Percentiles rank a stretch among this genome's conserved stretches.
Evolutionary conservation across 805 yeast species (phyloP).

Genomic region (Lipomyces yamanashiensis): DNA sequence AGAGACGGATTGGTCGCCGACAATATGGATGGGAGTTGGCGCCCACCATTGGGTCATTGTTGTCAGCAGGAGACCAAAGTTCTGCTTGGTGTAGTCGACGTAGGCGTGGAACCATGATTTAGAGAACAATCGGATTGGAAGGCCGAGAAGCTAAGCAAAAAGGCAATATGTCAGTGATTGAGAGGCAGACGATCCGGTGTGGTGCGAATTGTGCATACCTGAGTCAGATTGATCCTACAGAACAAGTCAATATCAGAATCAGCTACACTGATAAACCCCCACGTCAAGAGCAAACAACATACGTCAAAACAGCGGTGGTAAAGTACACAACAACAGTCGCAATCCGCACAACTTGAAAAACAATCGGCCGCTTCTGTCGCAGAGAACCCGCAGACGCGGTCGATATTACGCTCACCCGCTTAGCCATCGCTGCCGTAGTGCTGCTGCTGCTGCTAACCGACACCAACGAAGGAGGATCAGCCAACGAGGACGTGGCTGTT

Average conservation of each 20-base stretch:
- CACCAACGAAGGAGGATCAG: neutral
- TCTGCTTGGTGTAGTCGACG: slow-evolving; percentile 45
- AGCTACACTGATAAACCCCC: neutral
- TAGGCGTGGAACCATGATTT: slow-evolving; percentile 41
- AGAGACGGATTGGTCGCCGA: slow-evolving; percentile 41
- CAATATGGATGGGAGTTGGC: slow-evolving; percentile 41
- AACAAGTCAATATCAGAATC: neutral
- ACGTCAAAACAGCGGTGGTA: slow-evolving; percentile 31
- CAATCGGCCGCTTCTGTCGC: slow-evolving; percentile 21
- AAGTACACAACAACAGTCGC: slow-evolving; percentile 26
- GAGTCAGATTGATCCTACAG: slow-evolving; percentile 32
- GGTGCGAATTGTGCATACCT: slow-evolving; percentile 9
- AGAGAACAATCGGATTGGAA: slow-evolving; percentile 40
- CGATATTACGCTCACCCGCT: slow-evolving; percentile 6
- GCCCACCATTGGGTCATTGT: slow-evolving; percentile 42
- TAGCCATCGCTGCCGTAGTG: slow-evolving; percentile 10
- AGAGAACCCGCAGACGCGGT: slow-evolving; percentile 11
- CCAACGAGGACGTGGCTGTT: neutral
- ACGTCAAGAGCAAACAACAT: neutral
- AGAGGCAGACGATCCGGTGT: neutral
- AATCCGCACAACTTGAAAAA: slow-evolving; percentile 25
- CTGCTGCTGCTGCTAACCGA: no score
- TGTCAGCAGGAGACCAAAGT: slow-evolving; percentile 43
- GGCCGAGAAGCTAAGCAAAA: slow-evolving; percentile 38
- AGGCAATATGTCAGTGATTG: slow-evolving; percentile 7